Base-by-base conservation (phyloP, 257 asterid genomes). In the Gynochthodes officinalis region DNA sequence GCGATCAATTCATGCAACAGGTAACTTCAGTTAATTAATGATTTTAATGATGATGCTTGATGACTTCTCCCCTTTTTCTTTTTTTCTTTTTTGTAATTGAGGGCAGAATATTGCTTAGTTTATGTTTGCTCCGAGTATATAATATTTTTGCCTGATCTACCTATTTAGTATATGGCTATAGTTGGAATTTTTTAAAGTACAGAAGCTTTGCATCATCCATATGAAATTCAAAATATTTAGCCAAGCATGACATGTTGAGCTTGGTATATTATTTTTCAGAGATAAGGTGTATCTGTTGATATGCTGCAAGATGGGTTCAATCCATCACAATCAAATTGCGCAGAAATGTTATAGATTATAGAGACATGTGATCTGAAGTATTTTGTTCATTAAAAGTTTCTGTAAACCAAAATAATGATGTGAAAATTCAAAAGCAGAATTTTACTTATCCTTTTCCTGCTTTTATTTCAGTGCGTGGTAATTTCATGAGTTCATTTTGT, bases 1-100 rank as follows among this genome's bases (percentile, higher is more conserved):
- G 13, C 84, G 97, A 70, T 82, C 85, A 28, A 85, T 92, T 83
- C 98, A 92, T 73, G 75, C 81, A 64, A 92, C 98, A 40, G 91
- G 98, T 90, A 86, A 76, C 60, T 67, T 13, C 65, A 10, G 33
- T n/a, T 10, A 3, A 14, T 6, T 14, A 39, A 33, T 40, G 52
- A n/a, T 64, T 61, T 35, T 35, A 23, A 15, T 23, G 21, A 25
- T 61, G 21, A 37, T 60, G 43, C 43, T 16, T 37, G 13, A 30
- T 27, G 64, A 13, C 37, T 58, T 30, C n/a, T n/a, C n/a, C n/a
- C n/a, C n/a, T n/a, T n/a, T n/a, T n/a, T n/a, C 65, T 30, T 28
- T 1, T 58, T 11, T 58, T 58, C 27, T 58, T 46, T 2, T 10
- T 23, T 58, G 5, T 27, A 10, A 58, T 8, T 3, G 39, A 25